phyloP scores from a whole-genome alignment of 2,329 filamentous ascomycete species.

The Raffaelea deltoideospora region DNA sequence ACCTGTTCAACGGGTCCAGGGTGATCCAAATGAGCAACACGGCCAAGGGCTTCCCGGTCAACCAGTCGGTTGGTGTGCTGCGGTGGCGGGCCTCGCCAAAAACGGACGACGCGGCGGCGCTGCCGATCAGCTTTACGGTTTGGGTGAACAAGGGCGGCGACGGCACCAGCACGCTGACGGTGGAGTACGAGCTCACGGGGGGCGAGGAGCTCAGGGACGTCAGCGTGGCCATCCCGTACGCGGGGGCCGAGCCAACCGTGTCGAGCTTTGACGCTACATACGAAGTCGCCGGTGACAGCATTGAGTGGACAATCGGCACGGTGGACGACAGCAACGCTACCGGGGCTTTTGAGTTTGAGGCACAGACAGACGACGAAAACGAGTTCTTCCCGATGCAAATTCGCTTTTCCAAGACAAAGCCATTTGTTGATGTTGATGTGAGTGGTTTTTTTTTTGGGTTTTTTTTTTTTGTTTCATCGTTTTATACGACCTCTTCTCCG shows the following conservation, averaged over 20 bases:
- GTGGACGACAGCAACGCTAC: constrained; percentile 70
- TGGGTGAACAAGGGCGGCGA: constrained; percentile 86
- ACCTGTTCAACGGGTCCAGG: constrained; percentile 68
- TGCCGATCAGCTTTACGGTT: constrained; percentile 91
- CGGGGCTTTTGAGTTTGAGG: constrained; percentile 92
- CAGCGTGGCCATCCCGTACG: constrained; percentile 74
- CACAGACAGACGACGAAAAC: constrained; percentile 69
- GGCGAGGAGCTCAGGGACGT: constrained; percentile 70
- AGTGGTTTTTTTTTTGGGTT: constrained; percentile 23
- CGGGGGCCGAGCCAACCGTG: constrained; percentile 69
- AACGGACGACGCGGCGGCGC: constrained; percentile 61
- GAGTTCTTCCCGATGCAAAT: constrained; percentile 98
- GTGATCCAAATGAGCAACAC: constrained; percentile 81
- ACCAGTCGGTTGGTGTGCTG: constrained; percentile 84
- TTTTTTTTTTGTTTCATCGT: background rate
- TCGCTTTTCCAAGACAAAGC: constrained; percentile 69
- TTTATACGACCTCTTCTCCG: background rate
- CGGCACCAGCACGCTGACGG: constrained; percentile 73
- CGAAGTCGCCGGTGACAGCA: constrained; percentile 77
- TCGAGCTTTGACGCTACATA: constrained; percentile 91
- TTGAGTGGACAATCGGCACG: constrained; percentile 87
- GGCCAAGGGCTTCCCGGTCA: constrained; percentile 79
- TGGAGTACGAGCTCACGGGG: constrained; percentile 89
- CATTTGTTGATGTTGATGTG: constrained; percentile 89
- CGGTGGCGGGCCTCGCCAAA: constrained; percentile 82